Evolutionary conservation across 345 rosid species (phyloP).

Genomic region (Draba incana): DNA sequence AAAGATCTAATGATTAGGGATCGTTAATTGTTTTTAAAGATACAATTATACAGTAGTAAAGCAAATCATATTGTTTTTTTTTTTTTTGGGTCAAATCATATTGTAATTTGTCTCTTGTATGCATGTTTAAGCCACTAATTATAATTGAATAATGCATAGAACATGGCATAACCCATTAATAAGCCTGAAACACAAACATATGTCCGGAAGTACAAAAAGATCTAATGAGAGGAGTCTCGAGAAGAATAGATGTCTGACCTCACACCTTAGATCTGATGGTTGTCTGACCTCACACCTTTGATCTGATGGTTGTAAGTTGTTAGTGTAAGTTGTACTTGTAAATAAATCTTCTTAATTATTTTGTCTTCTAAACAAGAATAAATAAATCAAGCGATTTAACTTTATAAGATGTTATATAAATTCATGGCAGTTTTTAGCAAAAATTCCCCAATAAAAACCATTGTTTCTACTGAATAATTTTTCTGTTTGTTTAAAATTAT

Average conservation of each 20-base stretch:
- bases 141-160: background rate
- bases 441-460: background rate
- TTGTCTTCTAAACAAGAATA: too few relatives aligned
- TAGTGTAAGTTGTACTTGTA: too few relatives aligned
- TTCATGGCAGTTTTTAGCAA: background rate
- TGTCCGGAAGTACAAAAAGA: too few relatives aligned
- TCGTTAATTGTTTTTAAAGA: slow-evolving; percentile 16
- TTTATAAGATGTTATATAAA: background rate
- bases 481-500: background rate
- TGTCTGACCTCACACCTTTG: too few relatives aligned
- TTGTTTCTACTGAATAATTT: background rate
- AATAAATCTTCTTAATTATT: too few relatives aligned
- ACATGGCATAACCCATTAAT: background rate
- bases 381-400: background rate
- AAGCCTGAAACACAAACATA: background rate
- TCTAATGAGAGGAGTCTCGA: background rate
- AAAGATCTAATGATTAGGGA: background rate
- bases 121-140: slow-evolving; percentile 13
- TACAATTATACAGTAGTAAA: background rate
- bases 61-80: background rate
- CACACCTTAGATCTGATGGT: slow-evolving; percentile 12
- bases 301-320: background rate
- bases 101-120: background rate
- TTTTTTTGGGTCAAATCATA: too few relatives aligned
- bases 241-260: background rate